phyloP scores from a whole-genome alignment of 1,139 yeast species.

The Suhomyces kunorum region DNA sequence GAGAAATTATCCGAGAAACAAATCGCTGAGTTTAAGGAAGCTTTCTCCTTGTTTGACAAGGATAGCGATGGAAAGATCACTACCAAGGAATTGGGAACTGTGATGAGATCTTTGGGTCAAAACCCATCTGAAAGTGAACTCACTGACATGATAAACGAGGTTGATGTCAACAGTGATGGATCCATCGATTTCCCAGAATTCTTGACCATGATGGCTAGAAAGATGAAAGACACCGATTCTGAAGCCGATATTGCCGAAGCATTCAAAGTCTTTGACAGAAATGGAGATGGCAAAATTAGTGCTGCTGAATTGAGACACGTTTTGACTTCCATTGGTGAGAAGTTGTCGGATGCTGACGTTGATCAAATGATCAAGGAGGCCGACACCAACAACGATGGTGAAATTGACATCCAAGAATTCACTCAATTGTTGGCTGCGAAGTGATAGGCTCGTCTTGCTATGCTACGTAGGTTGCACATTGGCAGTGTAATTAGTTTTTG shows the following conservation, averaged over 20 bases:
- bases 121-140: slow-evolving; percentile 96
- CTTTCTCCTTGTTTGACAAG: slow-evolving; percentile 92
- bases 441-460: slow-evolving; percentile 21
- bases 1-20: slow-evolving; percentile 94
- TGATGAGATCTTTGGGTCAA: slow-evolving; percentile 96
- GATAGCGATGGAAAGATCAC: slow-evolving; percentile 96
- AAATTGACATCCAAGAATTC: slow-evolving; percentile 93
- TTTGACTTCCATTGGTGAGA: slow-evolving; percentile 51
- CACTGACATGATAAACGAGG: slow-evolving; percentile 95
- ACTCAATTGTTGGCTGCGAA: slow-evolving; percentile 69
- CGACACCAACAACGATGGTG: slow-evolving; percentile 93
- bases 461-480: no score
- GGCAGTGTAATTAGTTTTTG: no score
- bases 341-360: slow-evolving; percentile 91
- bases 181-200: slow-evolving; percentile 89
- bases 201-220: slow-evolving; percentile 88
- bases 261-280: slow-evolving; percentile 89
- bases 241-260: slow-evolving; percentile 98
- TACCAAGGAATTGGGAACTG: slow-evolving; percentile 94
- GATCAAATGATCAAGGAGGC: slow-evolving; percentile 97
- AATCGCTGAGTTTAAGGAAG: slow-evolving; percentile 95
- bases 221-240: slow-evolving; percentile 92
- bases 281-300: slow-evolving; percentile 95
- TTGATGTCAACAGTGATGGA: slow-evolving; percentile 93
- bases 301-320: slow-evolving; percentile 97